Conservation (phyloP, 768 basidiomycete genomes). For the Antrodiella citrinella region DNA sequence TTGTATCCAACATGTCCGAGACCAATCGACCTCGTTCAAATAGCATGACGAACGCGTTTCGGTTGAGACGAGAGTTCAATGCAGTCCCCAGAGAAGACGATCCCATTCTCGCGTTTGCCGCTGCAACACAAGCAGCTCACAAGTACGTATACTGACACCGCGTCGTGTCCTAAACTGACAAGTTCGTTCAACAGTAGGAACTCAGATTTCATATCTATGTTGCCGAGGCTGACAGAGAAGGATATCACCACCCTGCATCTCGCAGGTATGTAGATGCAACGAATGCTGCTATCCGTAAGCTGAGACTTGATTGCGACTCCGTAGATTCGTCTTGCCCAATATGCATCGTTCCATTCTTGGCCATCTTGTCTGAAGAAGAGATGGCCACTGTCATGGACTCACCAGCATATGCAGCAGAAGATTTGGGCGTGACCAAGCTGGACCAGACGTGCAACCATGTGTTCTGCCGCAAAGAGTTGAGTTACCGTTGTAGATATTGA, state of each 20-base stretch:
- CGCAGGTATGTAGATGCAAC: conserved; percentile 9
- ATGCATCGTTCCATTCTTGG: conserved; percentile 62
- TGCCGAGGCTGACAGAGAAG: conserved; percentile 18
- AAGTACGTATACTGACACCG: not conserved
- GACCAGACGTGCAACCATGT: conserved; percentile 39
- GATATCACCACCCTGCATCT: conserved; percentile 15
- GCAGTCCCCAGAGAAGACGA: not conserved
- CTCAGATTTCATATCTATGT: conserved; percentile 4
- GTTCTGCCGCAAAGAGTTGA: conserved; percentile 76
- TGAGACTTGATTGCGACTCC: not conserved
- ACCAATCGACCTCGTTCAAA: not conserved
- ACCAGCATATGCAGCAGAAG: conserved; percentile 62
- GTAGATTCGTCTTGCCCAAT: conserved; percentile 69
- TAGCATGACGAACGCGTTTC: not conserved
- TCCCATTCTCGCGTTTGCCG: not conserved
- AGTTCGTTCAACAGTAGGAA: not conserved
- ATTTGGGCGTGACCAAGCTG: conserved; percentile 63
- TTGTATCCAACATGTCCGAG: too few species aligned
- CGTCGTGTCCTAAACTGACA: not conserved
- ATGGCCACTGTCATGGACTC: conserved; percentile 69
- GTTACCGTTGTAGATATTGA: not conserved
- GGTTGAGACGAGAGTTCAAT: not conserved
- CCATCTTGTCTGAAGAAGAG: conserved; percentile 69
- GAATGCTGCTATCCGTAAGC: not conserved
- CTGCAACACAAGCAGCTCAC: not conserved